These are phyloP conservation scores for Aphanomyces euteiches DNA, from an alignment of 352 stramenopile species.

Conservation along the genomic window DNA sequence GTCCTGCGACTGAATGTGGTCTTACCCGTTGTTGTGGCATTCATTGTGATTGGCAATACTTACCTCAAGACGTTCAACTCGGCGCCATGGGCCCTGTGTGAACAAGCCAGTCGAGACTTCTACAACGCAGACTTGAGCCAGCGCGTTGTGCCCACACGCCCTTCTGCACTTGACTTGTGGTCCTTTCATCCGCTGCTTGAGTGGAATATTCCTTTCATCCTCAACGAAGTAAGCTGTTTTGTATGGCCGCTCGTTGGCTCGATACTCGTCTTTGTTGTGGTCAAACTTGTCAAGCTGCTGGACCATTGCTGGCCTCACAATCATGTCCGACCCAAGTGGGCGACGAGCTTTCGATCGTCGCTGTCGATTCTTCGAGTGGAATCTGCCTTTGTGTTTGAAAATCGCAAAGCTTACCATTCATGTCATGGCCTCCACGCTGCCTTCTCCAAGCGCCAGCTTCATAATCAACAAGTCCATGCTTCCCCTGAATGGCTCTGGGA, in stretches of 20 bases:
- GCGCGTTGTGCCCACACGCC: background rate
- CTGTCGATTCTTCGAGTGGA: background rate
- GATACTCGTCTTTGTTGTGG: background rate
- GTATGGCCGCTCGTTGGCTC: background rate
- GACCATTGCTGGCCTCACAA: background rate
- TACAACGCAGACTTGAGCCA: background rate
- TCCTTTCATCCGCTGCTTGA: background rate
- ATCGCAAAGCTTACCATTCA: constrained; percentile 1
- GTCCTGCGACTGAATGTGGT: background rate
- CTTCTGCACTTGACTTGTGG: background rate
- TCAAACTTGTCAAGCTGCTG: background rate
- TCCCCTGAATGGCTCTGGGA: constrained; percentile 1
- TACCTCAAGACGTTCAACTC: background rate
- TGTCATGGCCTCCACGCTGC: background rate
- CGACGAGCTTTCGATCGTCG: background rate
- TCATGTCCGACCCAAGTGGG: background rate
- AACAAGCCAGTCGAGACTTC: background rate
- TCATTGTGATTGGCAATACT: background rate
- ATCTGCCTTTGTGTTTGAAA: constrained; percentile 7
- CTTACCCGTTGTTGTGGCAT: background rate
- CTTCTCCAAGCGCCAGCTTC: background rate
- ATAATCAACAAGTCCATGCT: background rate
- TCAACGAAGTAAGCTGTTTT: constrained; percentile 3
- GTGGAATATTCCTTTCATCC: background rate
- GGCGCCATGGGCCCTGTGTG: background rate